phyloP scores from a whole-genome alignment of 1,284 basidiomycete genomes.

The Boletus hoseneyae region DNA sequence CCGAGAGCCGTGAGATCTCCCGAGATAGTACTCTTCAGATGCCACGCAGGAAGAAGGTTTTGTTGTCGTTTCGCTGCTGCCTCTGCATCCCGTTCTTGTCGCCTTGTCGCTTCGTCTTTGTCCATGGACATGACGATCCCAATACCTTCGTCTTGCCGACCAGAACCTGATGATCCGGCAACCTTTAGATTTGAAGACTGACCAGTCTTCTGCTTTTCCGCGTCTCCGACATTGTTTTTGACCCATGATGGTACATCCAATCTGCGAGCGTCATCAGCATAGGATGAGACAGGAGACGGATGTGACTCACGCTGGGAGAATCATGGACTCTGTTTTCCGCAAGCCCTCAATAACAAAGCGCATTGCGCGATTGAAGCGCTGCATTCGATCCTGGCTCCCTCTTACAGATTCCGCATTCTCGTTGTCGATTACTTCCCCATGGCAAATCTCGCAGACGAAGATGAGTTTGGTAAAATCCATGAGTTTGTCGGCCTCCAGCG shows the following conservation, averaged over 20 bases:
- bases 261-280: conserved; percentile 37
- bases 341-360: conserved; percentile 83
- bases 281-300: neutral
- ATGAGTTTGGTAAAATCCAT: conserved; percentile 64
- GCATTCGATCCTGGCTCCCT: conserved; percentile 91
- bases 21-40: conserved; percentile 91
- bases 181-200: conserved; percentile 60
- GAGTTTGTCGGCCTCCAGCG: conserved; percentile 82
- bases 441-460: conserved; percentile 78
- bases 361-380: conserved; percentile 92
- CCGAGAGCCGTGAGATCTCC: conserved; percentile 89
- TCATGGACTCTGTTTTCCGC: conserved; percentile 86
- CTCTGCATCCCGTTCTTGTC: conserved; percentile 63
- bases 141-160: conserved; percentile 67
- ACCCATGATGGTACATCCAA: conserved; percentile 84
- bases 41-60: conserved; percentile 91
- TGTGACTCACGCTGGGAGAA: conserved; percentile 66
- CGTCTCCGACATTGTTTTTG: conserved; percentile 59
- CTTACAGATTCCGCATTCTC: conserved; percentile 84
- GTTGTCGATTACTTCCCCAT: conserved; percentile 84
- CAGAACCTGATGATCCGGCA: conserved; percentile 61
- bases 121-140: conserved; percentile 80
- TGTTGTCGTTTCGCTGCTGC: conserved; percentile 81
- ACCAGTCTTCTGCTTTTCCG: conserved; percentile 52
- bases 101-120: conserved; percentile 70